Base-by-base conservation (phyloP, 345 rosid species). In the Leavenworthia alabamica region DNA sequence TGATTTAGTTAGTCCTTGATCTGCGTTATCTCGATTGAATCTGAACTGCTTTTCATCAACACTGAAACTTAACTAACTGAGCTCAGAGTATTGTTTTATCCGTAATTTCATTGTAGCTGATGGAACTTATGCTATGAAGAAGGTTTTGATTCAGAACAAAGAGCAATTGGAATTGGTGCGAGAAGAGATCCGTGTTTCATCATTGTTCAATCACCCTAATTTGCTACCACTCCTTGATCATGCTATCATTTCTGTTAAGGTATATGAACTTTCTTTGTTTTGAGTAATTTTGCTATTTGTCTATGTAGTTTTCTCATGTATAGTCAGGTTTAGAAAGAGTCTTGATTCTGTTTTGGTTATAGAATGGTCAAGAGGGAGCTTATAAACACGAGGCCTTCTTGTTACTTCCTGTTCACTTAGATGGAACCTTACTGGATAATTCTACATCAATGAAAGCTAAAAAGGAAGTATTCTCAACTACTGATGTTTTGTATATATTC, bases 171-270 rank as follows among this genome's bases (percentile, higher is more conserved):
- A 85, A 62, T 73, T 93, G 82, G 97, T 87, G 23, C 73, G 91
- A 17, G 94, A 93, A 75, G 99, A 89, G 85, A 93, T 89, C 44
- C 94, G 79, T 31, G 94, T 89, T 43, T 93, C 97, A 3, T 89
- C 97, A 3, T 59, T 94, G 67, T 90, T 94, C 79, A 82, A 62
- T 78, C 99, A 90, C 72, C 80, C 77, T 56, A 87, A 89, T 65
- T 75, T 93, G 81, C 99, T 93, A 75, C 97, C 97, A 0, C 91
- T 93, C 63, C 89, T 93, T 73, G 99, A 89, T 73, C 97, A 93
- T 43, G 97, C 97, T 49, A 85, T 93, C 48, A 84, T 93, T 49
- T 70, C 94, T 35, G 86, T 84, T 27, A 93, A 85, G 99, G 99
- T 89, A 61, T 65, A 51, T 55, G 1, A 4, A 57, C 17, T 23